Evolutionary conservation across 306 rosid genomes (phyloP), one percentile per base, ranked within the genome.

Genomic region (Nissolia schottii): DNA sequence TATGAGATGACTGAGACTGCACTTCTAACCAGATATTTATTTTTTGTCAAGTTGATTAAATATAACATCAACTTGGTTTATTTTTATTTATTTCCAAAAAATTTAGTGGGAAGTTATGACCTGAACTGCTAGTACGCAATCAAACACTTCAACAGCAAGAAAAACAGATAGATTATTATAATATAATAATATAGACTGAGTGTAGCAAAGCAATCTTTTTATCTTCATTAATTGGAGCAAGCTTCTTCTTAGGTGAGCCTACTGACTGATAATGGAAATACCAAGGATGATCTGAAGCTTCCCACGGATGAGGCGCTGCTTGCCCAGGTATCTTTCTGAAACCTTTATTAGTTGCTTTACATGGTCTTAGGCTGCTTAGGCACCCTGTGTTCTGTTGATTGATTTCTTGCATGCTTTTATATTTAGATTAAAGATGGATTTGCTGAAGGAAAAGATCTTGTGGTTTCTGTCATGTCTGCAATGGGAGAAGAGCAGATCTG

Each of bases 401-500:
- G 16, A 25, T 32, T 34, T 54, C 7, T 41, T 69, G 28, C 8
- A 15, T 22, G 27, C n/a, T 77, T 60, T 35, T 70, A 18, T 73
- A 35, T 29, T 45, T 65, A 85, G 96, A 81, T 90, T 65, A 90
- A 90, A 73, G 87, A 87, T 59, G 89, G 87, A 29, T 90, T 90
- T 82, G 85, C 79, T 18, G 89, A 87, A 14, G 92, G 92, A 74
- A 90, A 90, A 74, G 90, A 90, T 75, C 92, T 90, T 15, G 90
- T 85, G 66, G 86, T 89, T 70, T 71, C 87, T 1, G 96, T 89
- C 73, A 89, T 89, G 96, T 83, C 90, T 50, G 92, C 90, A 46
- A 89, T 89, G 92, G 92, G 90, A 56, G 96, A 87, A 82, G 92
- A 89, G 67, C 90, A 89, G 85, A 89, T 85, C 67, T 75, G 82